Conservation (phyloP, 192 early-diverging fungal species). For the Paraglomus occultum region DNA sequence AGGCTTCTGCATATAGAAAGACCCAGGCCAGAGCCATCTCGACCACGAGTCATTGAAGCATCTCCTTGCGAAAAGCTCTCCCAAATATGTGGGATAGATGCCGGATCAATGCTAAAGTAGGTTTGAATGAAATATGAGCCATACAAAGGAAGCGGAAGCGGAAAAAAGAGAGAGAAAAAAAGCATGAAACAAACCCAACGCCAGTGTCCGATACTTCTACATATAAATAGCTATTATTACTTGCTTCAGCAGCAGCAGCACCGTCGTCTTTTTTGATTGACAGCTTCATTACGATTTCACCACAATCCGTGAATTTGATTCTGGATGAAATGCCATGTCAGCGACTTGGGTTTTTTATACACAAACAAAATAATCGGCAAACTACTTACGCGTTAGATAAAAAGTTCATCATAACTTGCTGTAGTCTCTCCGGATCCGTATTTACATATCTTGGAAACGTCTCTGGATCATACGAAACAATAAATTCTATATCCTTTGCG, state of each 20-base stretch:
- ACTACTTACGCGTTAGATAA: slow-evolving; percentile 40
- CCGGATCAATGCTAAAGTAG: not conserved
- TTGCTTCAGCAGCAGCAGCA: not conserved
- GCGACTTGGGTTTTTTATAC: no score
- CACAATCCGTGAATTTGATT: slow-evolving; percentile 48
- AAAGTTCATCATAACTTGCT: slow-evolving; percentile 45
- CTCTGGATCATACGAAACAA: slow-evolving; percentile 40
- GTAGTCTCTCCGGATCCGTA: slow-evolving; percentile 33
- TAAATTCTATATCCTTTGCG: slow-evolving; percentile 39
- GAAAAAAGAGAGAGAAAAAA: slow-evolving; percentile 30
- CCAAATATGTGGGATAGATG: slow-evolving; percentile 48
- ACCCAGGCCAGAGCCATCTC: slow-evolving; percentile 73
- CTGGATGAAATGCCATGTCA: no score
- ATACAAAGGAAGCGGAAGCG: no score
- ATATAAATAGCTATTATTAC: slow-evolving; percentile 37
- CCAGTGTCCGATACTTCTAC: slow-evolving; percentile 68
- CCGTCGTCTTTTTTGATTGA: slow-evolving; percentile 5
- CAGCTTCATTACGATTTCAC: slow-evolving; percentile 26
- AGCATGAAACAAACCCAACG: slow-evolving; percentile 67
- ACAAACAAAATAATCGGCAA: no score
- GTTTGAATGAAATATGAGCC: not conserved
- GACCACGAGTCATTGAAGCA: slow-evolving; percentile 62
- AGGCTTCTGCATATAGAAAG: slow-evolving; percentile 71
- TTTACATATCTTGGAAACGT: slow-evolving; percentile 17
- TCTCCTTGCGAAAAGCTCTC: slow-evolving; percentile 70